A percentile compares a stretch with the other conserved stretches of the same genome.
These are phyloP conservation scores for Aspergillus sergii DNA, from an alignment of 2,329 filamentous ascomycete species.

Conservation along the genomic window DNA sequence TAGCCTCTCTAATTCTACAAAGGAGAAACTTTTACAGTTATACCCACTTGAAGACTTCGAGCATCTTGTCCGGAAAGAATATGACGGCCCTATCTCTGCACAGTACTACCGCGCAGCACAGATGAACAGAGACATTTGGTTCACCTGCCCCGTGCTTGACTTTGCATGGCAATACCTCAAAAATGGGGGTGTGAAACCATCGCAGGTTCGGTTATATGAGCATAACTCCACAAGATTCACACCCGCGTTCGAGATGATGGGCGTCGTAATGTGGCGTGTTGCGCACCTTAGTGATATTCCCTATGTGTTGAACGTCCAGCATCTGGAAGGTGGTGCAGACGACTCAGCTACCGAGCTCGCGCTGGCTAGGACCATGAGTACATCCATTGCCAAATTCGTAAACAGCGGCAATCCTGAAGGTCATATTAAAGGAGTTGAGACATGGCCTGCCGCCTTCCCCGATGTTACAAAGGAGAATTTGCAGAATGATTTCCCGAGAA, in stretches of 20 bases:
- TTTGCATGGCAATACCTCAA: conserved; percentile 36
- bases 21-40: conserved; percentile 21
- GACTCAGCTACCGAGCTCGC: conserved; percentile 18
- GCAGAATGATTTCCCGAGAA: not conserved
- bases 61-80: conserved; percentile 12
- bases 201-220: conserved; percentile 30
- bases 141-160: conserved; percentile 34
- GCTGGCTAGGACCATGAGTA: conserved; percentile 12
- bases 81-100: conserved; percentile 23
- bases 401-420: not conserved
- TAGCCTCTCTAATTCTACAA: conserved; percentile 15
- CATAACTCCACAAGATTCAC: conserved; percentile 32
- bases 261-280: conserved; percentile 37
- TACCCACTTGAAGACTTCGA: conserved; percentile 23
- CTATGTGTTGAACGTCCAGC: conserved; percentile 28
- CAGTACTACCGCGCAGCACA: conserved; percentile 40
- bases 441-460: conserved; percentile 9
- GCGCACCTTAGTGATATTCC: conserved; percentile 39
- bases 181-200: conserved; percentile 16
- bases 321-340: conserved; percentile 13
- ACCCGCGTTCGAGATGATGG: conserved; percentile 32
- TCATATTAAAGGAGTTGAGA: not conserved
- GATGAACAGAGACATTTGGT: conserved; percentile 36
- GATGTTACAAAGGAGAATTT: not conserved
- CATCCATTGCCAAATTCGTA: conserved; percentile 12